Evolutionary conservation across 176 grass and related monocot genomes (phyloP), one percentile per base, ranked within the genome.

Genomic region (Rhynchospora tenuis): DNA sequence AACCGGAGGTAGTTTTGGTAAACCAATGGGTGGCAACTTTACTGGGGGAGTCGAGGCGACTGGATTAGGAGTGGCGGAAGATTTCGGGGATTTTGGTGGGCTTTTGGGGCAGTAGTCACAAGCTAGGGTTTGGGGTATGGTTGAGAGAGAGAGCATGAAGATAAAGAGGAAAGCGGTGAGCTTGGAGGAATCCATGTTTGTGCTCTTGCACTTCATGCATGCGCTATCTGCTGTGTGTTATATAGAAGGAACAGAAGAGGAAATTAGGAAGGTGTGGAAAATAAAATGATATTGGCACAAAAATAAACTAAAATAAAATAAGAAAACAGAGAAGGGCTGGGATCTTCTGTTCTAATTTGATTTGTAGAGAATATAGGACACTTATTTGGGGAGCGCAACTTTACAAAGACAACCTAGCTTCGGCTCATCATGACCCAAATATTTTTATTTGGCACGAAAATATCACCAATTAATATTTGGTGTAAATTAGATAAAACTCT

Each of bases 101-200:
- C 3, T 1, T 63, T 63, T 82, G 58, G 80, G 60, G 59, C 80
- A 82, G 23, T 46, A 64, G 46, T 48, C 7, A 28, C 80, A 82
- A 52, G 80, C 80, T 47, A 82, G 59, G 60, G 60, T 66, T 65
- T 64, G 59, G 52, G 60, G 60, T 6, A 22, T 67, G 61, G 80
- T 50, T 38, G 80, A 82, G 43, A 82, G 8, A 2, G 80, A 82
- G 80, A 82, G 56, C 43, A 82, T 64, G n/a, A 81, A 16, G 28
- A 82, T 66, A 22, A 82, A 50, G 44, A 82, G 44, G 61, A 82
- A 42, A 48, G 80, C 80, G 67, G 58, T 67, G 60, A 82, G 43
- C 13, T 66, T 82, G 44, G 60, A 54, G 61, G 80, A 82, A 43
- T 82, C 80, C 80, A 82, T 80, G 15, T 33, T 80, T 19, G 26